Evolutionary conservation across 495 filamentous ascomycete genomes (phyloP).

Genomic region (Penicillium daleae): DNA sequence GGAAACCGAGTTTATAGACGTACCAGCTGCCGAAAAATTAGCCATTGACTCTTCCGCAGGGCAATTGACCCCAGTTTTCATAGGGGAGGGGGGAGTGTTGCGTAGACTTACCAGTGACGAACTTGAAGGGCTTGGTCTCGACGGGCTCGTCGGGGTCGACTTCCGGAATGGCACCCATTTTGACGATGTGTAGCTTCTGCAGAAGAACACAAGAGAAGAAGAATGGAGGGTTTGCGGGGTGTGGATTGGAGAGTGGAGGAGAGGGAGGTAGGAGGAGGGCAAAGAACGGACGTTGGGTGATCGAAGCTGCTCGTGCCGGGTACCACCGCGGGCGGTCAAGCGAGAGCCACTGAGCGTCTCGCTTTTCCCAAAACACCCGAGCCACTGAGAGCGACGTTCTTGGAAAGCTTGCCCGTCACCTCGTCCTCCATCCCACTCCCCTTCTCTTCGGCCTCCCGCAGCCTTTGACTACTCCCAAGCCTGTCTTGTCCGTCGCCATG

Average conservation of each 20-base stretch:
- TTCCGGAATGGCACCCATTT: constrained; percentile 64
- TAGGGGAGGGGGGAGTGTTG: constrained; percentile 25
- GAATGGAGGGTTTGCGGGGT: constrained; percentile 19
- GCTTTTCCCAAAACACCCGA: constrained; percentile 46
- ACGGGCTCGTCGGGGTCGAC: constrained; percentile 87
- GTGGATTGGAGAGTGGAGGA: constrained; percentile 18
- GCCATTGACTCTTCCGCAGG: constrained; percentile 49
- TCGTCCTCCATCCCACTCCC: constrained; percentile 22
- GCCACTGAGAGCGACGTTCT: constrained; percentile 33
- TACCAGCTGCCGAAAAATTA: constrained; percentile 53
- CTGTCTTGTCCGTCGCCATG: constrained; percentile 50
- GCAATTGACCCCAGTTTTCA: constrained; percentile 29
- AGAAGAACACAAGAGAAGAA: constrained; percentile 24
- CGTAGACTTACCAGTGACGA: constrained; percentile 86
- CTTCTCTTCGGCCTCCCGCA: constrained; percentile 25
- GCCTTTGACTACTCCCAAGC: constrained; percentile 24
- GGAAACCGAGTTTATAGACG: constrained; percentile 30
- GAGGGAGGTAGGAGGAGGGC: constrained; percentile 31
- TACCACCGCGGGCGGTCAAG: constrained; percentile 50
- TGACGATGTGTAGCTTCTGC: constrained; percentile 37
- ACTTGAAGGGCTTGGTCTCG: constrained; percentile 99
- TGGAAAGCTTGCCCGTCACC: constrained; percentile 27
- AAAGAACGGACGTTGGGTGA: constrained; percentile 36
- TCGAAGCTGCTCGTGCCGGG: constrained; percentile 47
- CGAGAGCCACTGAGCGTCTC: constrained; percentile 50